Evolutionary conservation across 306 rosid genomes (phyloP), one percentile per base, ranked within the genome.

Genomic region (Pyrus pyrifolia): DNA sequence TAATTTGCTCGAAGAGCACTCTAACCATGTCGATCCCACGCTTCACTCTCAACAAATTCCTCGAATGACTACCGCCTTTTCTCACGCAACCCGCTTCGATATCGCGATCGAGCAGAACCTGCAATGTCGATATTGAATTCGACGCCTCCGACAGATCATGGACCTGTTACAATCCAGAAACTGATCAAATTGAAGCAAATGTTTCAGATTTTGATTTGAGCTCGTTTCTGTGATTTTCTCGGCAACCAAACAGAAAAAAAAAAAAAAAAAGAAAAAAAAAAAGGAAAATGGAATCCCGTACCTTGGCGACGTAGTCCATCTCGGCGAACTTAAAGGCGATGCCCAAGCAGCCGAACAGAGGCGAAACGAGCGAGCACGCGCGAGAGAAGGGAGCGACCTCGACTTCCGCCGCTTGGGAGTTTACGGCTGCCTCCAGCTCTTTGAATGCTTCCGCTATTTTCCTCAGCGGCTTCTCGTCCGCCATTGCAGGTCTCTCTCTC

Each of bases 271-370:
- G 22, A 4, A 46, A 14, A 15, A 15, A 21, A 46, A 46, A 14
- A 15, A 30, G 53, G 55, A 12, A 22, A 0, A 29, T 7, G 29
- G 4, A 53, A 42, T 14, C 25, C 5, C 22, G 68, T 71, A 91
- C 97, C 96, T 92, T 95, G 80, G 92, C 82, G 42, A 89, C 96
- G 64, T 86, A 95, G 83, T 95, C 99, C 68, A 35, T 92, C 84
- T 95, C 99, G 30, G 99, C 99, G 68, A 95, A 95, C 85, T 89
- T 95, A 90, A 95, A 95, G 40, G 99, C 99, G 55, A 95, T 83
- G 49, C 99, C 99, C 68, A 95, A 78, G 83, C 87, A 95, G 12
- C 90, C 92, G 67, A 95, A 90, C 72, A 95, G 96, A 72, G 99
- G 97, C 15, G 97, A 95, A 38, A 95, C 79, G 33, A 84, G 90